A percentile compares a stretch with the other conserved stretches of the same genome.
phyloP scores from a whole-genome alignment of 2,329 filamentous ascomycete species.

The Cordyceps pruinosa region DNA sequence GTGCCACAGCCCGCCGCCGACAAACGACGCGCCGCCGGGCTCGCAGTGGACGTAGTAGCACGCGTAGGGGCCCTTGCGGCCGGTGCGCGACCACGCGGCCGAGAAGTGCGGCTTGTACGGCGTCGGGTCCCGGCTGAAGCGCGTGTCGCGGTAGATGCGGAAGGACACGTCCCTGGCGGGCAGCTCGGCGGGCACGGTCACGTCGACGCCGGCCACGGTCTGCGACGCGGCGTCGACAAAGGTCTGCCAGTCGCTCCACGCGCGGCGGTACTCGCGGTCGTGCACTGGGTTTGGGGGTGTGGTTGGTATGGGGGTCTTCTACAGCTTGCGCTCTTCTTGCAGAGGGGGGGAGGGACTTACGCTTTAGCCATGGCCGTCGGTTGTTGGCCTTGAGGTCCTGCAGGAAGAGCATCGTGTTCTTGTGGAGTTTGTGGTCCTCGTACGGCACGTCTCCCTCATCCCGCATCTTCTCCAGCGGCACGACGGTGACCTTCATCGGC shows the following conservation, averaged over 20 bases:
- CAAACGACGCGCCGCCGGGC: slow-evolving; percentile 50
- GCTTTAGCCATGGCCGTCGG: slow-evolving; percentile 50
- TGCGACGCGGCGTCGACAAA: slow-evolving; percentile 69
- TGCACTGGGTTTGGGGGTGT: slow-evolving; percentile 47
- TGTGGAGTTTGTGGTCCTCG: slow-evolving; percentile 45
- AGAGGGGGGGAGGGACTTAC: slow-evolving; percentile 27
- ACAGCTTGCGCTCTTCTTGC: not conserved
- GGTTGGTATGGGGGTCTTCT: not conserved
- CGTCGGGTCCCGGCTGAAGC: slow-evolving; percentile 77
- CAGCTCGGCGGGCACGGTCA: slow-evolving; percentile 79
- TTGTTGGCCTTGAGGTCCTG: slow-evolving; percentile 55
- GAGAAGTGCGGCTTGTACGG: slow-evolving; percentile 89
- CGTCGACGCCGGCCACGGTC: slow-evolving; percentile 64
- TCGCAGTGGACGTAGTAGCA: slow-evolving; percentile 83
- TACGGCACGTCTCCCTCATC: slow-evolving; percentile 36
- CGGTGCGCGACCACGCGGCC: slow-evolving; percentile 80
- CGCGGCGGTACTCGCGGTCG: slow-evolving; percentile 70
- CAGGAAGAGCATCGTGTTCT: slow-evolving; percentile 52
- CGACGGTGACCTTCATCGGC: slow-evolving; percentile 28
- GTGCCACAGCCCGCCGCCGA: slow-evolving; percentile 78
- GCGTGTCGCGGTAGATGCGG: slow-evolving; percentile 78
- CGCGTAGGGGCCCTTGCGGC: slow-evolving; percentile 79
- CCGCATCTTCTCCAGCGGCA: slow-evolving; percentile 30
- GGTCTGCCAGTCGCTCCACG: slow-evolving; percentile 73
- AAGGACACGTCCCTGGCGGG: slow-evolving; percentile 82